Percentiles rank a stretch among this genome's conserved stretches.
Conservation (phyloP, 169 alveolate genomes). For the Ichthyophthirius multifiliis region DNA sequence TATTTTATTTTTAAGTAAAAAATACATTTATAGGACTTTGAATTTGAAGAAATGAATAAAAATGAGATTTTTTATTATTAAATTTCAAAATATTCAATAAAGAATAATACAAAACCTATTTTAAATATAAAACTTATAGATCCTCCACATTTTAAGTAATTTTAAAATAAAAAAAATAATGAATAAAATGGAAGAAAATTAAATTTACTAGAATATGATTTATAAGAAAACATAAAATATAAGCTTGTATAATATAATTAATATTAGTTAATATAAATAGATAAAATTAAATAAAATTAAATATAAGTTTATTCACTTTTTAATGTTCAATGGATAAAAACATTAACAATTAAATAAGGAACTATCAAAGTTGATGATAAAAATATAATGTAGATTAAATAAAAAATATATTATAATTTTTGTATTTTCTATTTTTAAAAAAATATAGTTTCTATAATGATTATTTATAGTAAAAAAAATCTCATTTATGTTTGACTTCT, state of each 20-base stretch:
- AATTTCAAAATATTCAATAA: slow-evolving; percentile 36
- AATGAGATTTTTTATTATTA: slow-evolving; percentile 14
- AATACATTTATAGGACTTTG: background rate
- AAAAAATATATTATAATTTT: too few species aligned
- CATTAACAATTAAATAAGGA: slow-evolving; percentile 29
- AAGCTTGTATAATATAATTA: too few species aligned
- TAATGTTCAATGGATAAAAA: slow-evolving; percentile 28
- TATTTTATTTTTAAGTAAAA: background rate
- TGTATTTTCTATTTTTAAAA: too few species aligned
- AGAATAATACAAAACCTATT: slow-evolving; percentile 24
- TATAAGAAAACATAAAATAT: background rate
- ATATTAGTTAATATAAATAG: too few species aligned
- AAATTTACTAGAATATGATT: background rate
- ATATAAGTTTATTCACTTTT: too few species aligned
- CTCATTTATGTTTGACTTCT: slow-evolving; percentile 17
- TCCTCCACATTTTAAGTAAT: too few species aligned
- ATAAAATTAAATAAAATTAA: too few species aligned
- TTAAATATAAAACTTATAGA: slow-evolving; percentile 18
- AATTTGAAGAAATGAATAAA: background rate
- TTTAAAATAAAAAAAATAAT: slow-evolving; percentile 11
- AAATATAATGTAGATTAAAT: too few species aligned
- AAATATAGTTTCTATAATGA: slow-evolving; percentile 20
- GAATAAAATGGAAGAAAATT: background rate
- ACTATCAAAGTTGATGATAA: background rate
- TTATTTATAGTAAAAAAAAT: slow-evolving; percentile 10